These are phyloP conservation scores for Thalassiosira mediterranea DNA, from an alignment of 352 stramenopile species.

Conservation along the genomic window DNA sequence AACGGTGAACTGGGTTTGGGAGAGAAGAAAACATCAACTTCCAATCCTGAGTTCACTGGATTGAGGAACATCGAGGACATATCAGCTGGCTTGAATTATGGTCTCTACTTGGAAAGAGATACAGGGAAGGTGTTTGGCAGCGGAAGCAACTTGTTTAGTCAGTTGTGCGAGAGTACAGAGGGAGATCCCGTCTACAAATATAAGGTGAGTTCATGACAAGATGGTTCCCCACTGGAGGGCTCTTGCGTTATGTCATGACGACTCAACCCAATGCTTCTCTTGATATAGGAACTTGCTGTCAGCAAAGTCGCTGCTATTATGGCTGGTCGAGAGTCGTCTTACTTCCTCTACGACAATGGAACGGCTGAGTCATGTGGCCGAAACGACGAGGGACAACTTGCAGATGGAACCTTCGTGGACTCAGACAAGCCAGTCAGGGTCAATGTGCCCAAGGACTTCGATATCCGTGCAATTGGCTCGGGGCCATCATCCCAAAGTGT, in stretches of 20 bases:
- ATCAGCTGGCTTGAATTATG: slow-evolving; percentile 26
- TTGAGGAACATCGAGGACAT: slow-evolving; percentile 25
- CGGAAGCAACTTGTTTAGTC: slow-evolving; percentile 46
- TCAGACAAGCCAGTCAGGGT: slow-evolving; percentile 36
- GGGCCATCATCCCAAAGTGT: slow-evolving; percentile 32
- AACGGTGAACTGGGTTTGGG: slow-evolving; percentile 32
- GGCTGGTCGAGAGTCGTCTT: slow-evolving; percentile 37
- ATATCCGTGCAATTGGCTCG: slow-evolving; percentile 20
- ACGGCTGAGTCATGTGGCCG: slow-evolving; percentile 26
- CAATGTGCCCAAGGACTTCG: slow-evolving; percentile 18
- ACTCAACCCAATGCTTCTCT: not conserved
- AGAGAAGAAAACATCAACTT: not conserved
- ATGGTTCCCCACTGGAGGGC: not conserved
- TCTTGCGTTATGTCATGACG: not conserved
- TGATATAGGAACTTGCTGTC: slow-evolving; percentile 22
- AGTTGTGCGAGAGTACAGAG: slow-evolving; percentile 37
- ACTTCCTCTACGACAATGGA: slow-evolving; percentile 39
- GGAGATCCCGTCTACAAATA: slow-evolving; percentile 29
- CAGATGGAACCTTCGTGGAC: slow-evolving; percentile 37
- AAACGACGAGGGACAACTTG: slow-evolving; percentile 54
- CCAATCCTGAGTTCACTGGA: not conserved
- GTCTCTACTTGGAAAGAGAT: slow-evolving; percentile 32
- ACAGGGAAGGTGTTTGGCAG: slow-evolving; percentile 34
- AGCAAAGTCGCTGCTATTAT: slow-evolving; percentile 22
- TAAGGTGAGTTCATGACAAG: slow-evolving; percentile 13